A percentile compares a stretch with the other conserved stretches of the same genome.
Conservation (phyloP, 495 filamentous ascomycete species). For the Aspergillus homomorphus region DNA sequence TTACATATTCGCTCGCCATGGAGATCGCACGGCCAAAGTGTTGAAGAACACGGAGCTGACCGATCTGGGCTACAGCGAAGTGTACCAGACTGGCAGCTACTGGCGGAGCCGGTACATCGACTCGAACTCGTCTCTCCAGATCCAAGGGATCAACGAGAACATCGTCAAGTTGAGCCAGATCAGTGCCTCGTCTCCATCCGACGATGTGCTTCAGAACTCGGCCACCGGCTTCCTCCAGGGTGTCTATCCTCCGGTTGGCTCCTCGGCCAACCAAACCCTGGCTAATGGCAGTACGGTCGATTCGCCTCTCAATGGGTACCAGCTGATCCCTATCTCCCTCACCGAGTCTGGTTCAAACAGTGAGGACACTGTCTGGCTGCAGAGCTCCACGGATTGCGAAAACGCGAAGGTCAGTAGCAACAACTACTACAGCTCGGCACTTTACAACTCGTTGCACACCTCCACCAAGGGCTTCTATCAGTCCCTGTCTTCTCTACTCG, state of each 20-base stretch:
- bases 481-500: constrained; percentile 58
- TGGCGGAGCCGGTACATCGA: constrained; percentile 61
- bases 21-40: constrained; percentile 58
- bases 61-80: constrained; percentile 57
- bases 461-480: constrained; percentile 64
- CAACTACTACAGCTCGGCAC: constrained; percentile 61
- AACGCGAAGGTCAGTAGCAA: constrained; percentile 66
- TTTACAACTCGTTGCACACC: constrained; percentile 51
- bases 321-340: constrained; percentile 53
- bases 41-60: constrained; percentile 54
- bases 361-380: constrained; percentile 57
- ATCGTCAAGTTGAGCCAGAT: constrained; percentile 59
- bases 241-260: constrained; percentile 58
- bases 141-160: constrained; percentile 55
- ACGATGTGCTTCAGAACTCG: constrained; percentile 61
- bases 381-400: constrained; percentile 55
- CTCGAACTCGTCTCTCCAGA: constrained; percentile 45
- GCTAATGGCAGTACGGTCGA: constrained; percentile 50
- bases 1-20: constrained; percentile 64
- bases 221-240: constrained; percentile 58
- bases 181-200: constrained; percentile 52
- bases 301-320: constrained; percentile 59
- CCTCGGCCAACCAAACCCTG: constrained; percentile 36
- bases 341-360: constrained; percentile 43
- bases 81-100: constrained; percentile 59